Evolutionary conservation across 352 stramenopile species (phyloP).

Genomic region (Phytophthora uliginosa): DNA sequence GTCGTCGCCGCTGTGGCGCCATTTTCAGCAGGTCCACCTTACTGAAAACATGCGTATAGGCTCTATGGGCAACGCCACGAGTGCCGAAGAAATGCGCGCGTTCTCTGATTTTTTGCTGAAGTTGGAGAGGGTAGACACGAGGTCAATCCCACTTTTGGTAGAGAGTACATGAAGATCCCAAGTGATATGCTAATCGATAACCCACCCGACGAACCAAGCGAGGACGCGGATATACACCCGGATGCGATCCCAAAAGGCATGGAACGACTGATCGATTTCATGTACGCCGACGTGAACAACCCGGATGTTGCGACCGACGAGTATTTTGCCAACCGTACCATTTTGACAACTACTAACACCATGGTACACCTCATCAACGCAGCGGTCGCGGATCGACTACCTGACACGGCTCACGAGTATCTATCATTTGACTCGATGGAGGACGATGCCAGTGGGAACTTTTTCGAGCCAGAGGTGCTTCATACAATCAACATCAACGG

Average conservation of each 20-base stretch:
- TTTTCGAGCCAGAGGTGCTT: conserved; percentile 30
- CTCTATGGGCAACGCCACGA: background rate
- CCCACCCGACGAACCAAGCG: background rate
- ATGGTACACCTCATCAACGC: background rate
- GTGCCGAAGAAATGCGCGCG: background rate
- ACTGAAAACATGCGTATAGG: background rate
- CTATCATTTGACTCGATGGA: conserved; percentile 32
- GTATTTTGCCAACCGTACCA: background rate
- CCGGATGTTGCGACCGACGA: conserved; percentile 3
- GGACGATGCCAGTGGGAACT: conserved; percentile 28
- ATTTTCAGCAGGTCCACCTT: conserved; percentile 1
- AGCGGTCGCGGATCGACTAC: background rate
- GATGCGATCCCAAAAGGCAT: background rate
- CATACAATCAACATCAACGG: conserved; percentile 29
- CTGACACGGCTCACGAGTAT: background rate
- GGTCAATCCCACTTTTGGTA: background rate
- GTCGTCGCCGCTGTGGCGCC: background rate
- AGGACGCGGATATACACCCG: background rate
- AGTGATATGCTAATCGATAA: background rate
- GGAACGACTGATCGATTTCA: background rate
- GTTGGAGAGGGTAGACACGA: conserved; percentile 3
- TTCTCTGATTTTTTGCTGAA: conserved; percentile 1
- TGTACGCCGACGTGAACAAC: conserved; percentile 8
- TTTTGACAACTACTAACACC: background rate
- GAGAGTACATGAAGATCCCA: background rate